A percentile compares a stretch with the other conserved stretches of the same genome.
These are phyloP conservation scores for Veloboletus limbatus DNA, from an alignment of 1,284 basidiomycete genomes.

Conservation along the genomic window DNA sequence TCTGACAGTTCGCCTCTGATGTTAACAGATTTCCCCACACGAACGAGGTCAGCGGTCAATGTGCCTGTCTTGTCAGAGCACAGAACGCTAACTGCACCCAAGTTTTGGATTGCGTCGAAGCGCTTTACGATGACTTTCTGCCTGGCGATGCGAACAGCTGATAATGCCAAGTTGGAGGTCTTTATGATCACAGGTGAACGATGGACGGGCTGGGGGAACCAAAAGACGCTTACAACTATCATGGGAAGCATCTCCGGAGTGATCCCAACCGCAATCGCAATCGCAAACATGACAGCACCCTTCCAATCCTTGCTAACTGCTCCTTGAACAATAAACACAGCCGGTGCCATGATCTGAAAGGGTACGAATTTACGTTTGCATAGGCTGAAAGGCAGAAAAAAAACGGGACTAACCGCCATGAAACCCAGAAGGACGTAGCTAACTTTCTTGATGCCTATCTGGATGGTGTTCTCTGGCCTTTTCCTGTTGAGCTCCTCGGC, in stretches of 20 bases:
- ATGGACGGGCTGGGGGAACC: background rate
- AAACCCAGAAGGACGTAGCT: constrained; percentile 32
- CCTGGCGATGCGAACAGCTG: constrained; percentile 31
- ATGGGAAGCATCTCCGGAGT: constrained; percentile 35
- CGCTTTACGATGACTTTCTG: constrained; percentile 35
- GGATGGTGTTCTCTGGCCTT: constrained; percentile 30
- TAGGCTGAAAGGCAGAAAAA: background rate
- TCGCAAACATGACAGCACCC: constrained; percentile 32
- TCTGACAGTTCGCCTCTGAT: constrained; percentile 21
- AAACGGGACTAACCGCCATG: constrained; percentile 26
- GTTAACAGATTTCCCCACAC: constrained; percentile 31
- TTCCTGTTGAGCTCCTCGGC: constrained; percentile 33
- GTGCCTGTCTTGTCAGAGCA: constrained; percentile 34
- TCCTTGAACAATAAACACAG: constrained; percentile 31
- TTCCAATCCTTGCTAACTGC: constrained; percentile 34
- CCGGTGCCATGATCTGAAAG: constrained; percentile 29
- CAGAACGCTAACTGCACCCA: constrained; percentile 30
- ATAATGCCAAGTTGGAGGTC: constrained; percentile 32
- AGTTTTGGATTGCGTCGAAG: constrained; percentile 33
- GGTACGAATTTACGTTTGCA: background rate
- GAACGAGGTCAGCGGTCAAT: constrained; percentile 34
- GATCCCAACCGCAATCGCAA: constrained; percentile 31
- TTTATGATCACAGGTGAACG: constrained; percentile 15
- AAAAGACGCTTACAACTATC: constrained; percentile 27
- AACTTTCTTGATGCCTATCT: constrained; percentile 32